Conservation (phyloP, 2,329 filamentous ascomycete genomes). For the Nemania sp. region DNA sequence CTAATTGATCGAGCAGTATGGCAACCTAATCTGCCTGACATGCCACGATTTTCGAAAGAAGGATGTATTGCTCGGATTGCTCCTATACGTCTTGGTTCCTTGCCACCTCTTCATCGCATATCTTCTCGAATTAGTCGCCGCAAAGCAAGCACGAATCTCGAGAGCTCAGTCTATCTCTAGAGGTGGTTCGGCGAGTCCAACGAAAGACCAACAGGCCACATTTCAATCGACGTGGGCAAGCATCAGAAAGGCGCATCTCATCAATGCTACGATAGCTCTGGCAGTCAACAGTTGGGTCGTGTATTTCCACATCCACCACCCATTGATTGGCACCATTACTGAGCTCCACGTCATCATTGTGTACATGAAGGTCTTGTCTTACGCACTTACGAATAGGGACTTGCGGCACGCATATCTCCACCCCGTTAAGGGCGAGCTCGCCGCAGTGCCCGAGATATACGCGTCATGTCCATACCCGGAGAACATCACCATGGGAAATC, state of each 20-base stretch:
- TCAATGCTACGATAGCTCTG: conserved; percentile 87
- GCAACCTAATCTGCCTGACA: conserved; percentile 89
- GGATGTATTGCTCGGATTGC: conserved; percentile 79
- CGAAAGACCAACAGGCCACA: conserved; percentile 71
- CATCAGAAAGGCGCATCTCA: conserved; percentile 81
- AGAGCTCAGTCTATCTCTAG: conserved; percentile 65
- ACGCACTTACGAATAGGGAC: conserved; percentile 96
- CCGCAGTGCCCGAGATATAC: conserved; percentile 84
- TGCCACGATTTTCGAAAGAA: conserved; percentile 88
- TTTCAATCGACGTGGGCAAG: conserved; percentile 84
- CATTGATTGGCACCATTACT: conserved; percentile 89
- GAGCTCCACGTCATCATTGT: conserved; percentile 94
- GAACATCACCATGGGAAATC: conserved; percentile 89
- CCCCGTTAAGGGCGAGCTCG: conserved; percentile 73
- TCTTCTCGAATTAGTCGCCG: conserved; percentile 86
- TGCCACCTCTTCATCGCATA: conserved; percentile 92
- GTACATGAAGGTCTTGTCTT: conserved; percentile 95
- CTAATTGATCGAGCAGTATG: conserved; percentile 72
- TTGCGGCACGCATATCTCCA: conserved; percentile 91
- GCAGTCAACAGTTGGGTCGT: conserved; percentile 85
- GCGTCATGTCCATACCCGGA: conserved; percentile 84
- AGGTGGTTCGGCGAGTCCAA: conserved; percentile 64
- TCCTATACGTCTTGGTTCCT: conserved; percentile 88
- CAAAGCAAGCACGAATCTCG: conserved; percentile 77
- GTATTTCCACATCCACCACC: conserved; percentile 92